These are phyloP conservation scores for Lichtheimia hyalospora DNA, from an alignment of 371 early-diverging fungal genomes.

Conservation along the genomic window DNA sequence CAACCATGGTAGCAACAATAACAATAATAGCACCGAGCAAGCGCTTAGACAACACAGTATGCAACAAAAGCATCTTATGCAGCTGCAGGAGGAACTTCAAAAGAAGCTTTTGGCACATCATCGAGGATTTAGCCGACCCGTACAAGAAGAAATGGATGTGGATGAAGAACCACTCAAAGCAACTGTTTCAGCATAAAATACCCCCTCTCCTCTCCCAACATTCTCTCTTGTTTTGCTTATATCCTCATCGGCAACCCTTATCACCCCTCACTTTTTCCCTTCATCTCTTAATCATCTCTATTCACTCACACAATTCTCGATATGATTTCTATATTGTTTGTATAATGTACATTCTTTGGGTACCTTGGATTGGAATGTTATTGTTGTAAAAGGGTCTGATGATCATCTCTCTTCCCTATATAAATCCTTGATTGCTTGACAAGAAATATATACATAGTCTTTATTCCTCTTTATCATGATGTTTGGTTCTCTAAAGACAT, in stretches of 20 bases:
- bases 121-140: conserved; percentile 9
- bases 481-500: too few species aligned
- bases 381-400: background rate
- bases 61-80: conserved; percentile 35
- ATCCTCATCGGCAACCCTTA: too few species aligned
- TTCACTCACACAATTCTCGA: too few species aligned
- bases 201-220: too few species aligned
- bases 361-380: background rate
- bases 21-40: conserved; percentile 7
- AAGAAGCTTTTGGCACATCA: conserved; percentile 31
- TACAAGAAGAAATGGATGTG: conserved; percentile 12
- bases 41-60: conserved; percentile 37
- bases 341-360: background rate
- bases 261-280: too few species aligned
- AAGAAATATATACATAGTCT: too few species aligned
- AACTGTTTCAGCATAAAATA: conserved; percentile 14
- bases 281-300: too few species aligned
- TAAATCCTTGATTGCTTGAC: background rate
- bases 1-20: background rate
- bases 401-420: background rate
- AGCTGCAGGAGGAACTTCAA: conserved; percentile 39
- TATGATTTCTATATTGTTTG: background rate
- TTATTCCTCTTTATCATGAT: too few species aligned
- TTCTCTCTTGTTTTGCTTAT: too few species aligned
- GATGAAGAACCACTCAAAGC: conserved; percentile 9